Base-by-base conservation (phyloP, 2,329 filamentous ascomycete species). In the Sordariomycetes sp. region DNA sequence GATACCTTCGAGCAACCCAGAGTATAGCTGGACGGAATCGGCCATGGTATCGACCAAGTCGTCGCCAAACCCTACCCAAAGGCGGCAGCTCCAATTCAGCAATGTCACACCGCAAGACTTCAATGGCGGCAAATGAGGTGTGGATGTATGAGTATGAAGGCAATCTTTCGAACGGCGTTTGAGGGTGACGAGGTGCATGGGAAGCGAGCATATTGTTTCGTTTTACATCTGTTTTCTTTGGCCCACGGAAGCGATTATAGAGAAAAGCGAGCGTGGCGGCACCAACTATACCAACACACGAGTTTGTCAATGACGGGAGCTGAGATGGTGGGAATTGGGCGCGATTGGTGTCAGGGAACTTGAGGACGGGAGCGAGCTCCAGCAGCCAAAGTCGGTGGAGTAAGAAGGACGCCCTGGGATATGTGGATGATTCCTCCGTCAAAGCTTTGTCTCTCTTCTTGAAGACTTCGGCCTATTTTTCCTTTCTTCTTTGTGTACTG, bases 21-120 rank as follows among this genome's bases (percentile, higher is more conserved):
- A 81, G 60, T 80, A 77, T 63, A 74, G 75, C 62, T 81, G 79
- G 71, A 73, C 78, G 5, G 71, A 74, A 50, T 70, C 74, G 39
- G 70, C 74, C 1, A 57, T 54, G 36, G 48, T 58, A 1, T 24
- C 45, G 20, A 70, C 56, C 34, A 68, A 68, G 52, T 63, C 67
- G 2, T 71, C 70, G 13, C 66, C 69, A 3, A 65, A 64, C 10
- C 66, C 68, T 57, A 65, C 57, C 60, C 55, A 56, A 12, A 61
- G 65, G 55, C 64, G 62, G 35, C 64, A 67, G 24, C 64, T 66
- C 45, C 66, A 69, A 52, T 72, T 70, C 55, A 70, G 69, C 64
- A 68, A 68, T 62, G 67, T 72, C 63, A 68, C 67, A 10, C 61
- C 66, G 4, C 56, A 57, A 48, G 56, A 57, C 52, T 57, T 57